Percentiles rank a stretch among this genome's conserved stretches.
Evolutionary conservation across 2,329 filamentous ascomycete genomes (phyloP).

Genomic region (Colletotrichum phormii): DNA sequence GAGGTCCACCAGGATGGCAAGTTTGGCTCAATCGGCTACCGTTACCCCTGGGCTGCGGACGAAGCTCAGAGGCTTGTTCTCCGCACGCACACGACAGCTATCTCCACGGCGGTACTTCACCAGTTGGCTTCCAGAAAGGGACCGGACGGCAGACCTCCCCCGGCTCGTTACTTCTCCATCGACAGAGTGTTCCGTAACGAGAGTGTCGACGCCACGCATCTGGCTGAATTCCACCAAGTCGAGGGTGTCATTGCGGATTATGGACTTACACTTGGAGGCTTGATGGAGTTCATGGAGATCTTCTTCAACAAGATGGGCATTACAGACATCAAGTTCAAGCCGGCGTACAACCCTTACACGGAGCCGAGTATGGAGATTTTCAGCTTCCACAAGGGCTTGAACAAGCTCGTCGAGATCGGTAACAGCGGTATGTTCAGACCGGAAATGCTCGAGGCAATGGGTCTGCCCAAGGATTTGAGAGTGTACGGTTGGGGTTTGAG

Average conservation of each 20-base stretch:
- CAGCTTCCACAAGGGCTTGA: slow-evolving; percentile 88
- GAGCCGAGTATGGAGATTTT: slow-evolving; percentile 99
- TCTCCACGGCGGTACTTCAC: slow-evolving; percentile 91
- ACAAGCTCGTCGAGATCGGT: slow-evolving; percentile 95
- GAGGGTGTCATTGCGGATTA: slow-evolving; percentile 99
- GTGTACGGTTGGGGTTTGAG: slow-evolving; percentile 92
- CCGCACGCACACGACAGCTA: slow-evolving; percentile 94
- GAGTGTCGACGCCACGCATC: slow-evolving; percentile 94
- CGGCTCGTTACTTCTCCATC: slow-evolving; percentile 97
- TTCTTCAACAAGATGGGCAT: slow-evolving; percentile 99
- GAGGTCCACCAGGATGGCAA: slow-evolving; percentile 91
- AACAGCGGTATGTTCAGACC: slow-evolving; percentile 99
- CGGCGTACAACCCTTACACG: slow-evolving; percentile 94
- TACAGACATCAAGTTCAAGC: slow-evolving; percentile 88
- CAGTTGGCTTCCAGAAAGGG: slow-evolving; percentile 86
- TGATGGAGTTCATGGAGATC: slow-evolving; percentile 93
- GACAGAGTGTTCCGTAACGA: slow-evolving; percentile 99
- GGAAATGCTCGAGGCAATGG: slow-evolving; percentile 97
- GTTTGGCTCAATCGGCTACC: slow-evolving; percentile 95
- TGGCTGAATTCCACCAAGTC: slow-evolving; percentile 98
- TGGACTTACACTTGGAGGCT: slow-evolving; percentile 87
- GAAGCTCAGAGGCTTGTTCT: slow-evolving; percentile 90
- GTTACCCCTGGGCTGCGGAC: slow-evolving; percentile 91
- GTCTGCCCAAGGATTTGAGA: slow-evolving; percentile 88
- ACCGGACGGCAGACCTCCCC: slow-evolving; percentile 72